Evolutionary conservation across 129 eudicot genomes (phyloP).

Genomic region (Glebionis coronaria): DNA sequence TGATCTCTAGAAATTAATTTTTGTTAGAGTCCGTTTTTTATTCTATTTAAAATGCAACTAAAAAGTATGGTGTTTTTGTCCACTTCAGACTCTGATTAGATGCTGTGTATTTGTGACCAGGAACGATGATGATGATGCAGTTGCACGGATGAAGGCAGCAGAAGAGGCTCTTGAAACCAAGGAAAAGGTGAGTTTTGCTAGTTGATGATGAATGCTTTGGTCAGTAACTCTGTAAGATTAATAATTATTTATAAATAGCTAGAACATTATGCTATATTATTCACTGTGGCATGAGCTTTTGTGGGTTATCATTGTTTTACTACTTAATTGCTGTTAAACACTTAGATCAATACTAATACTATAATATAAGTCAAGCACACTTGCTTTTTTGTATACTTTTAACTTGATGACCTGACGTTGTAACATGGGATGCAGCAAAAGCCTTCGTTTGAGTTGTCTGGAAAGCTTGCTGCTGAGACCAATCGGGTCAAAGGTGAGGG

Average conservation of each 20-base stretch:
- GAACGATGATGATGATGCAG: conserved; percentile 66
- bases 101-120: conserved; percentile 36
- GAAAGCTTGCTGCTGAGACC: conserved; percentile 97
- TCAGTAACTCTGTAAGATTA: neutral
- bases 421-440: conserved; percentile 61
- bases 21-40: no score
- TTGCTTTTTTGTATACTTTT: conserved; percentile 11
- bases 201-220: conserved; percentile 3
- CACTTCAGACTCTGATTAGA: conserved; percentile 17
- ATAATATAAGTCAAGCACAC: neutral
- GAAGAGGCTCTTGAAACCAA: conserved; percentile 78
- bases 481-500: conserved; percentile 84
- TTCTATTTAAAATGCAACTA: no score
- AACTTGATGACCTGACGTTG: neutral
- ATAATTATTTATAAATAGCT: neutral
- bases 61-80: conserved; percentile 3
- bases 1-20: no score
- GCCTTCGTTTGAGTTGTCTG: conserved; percentile 97
- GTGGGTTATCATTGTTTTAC: no score
- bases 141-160: conserved; percentile 83
- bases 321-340: neutral
- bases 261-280: neutral
- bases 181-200: conserved; percentile 47
- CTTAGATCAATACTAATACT: neutral
- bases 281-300: neutral